Evolutionary conservation across 495 filamentous ascomycete species (phyloP).

Genomic region (Neurospora tetrasperma): DNA sequence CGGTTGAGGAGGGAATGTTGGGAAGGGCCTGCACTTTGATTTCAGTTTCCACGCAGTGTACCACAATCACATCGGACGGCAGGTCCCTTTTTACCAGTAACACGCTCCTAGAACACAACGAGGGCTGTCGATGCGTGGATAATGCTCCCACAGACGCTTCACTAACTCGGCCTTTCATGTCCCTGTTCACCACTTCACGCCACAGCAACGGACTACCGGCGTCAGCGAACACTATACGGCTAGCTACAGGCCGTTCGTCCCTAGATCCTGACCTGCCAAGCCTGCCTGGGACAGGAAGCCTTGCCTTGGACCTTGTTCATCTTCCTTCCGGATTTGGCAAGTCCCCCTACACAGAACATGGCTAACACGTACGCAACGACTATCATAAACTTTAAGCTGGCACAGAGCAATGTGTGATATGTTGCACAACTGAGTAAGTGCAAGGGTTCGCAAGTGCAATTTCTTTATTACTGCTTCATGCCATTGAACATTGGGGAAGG

Average conservation of each 20-base stretch:
- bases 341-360: not conserved
- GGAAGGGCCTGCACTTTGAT: slow-evolving; percentile 64
- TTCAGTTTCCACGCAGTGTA: not conserved
- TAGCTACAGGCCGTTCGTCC: not conserved
- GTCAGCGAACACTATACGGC: not conserved
- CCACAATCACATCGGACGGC: not conserved
- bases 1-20: slow-evolving; percentile 73
- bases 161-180: not conserved
- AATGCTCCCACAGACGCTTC: not conserved
- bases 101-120: not conserved
- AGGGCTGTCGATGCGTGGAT: not conserved
- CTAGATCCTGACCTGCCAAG: not conserved
- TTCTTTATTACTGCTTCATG: no score
- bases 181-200: not conserved
- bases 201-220: not conserved
- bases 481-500: no score
- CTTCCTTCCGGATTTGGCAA: not conserved
- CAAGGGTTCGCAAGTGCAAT: no score
- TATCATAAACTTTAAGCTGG: not conserved
- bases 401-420: not conserved
- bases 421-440: no score
- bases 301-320: not conserved
- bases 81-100: not conserved
- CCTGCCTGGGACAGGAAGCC: not conserved
- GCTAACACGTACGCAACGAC: not conserved